These are phyloP conservation scores for Dothideomycetes sp. DNA, from an alignment of 2,329 filamentous ascomycete species.

Conservation along the genomic window DNA sequence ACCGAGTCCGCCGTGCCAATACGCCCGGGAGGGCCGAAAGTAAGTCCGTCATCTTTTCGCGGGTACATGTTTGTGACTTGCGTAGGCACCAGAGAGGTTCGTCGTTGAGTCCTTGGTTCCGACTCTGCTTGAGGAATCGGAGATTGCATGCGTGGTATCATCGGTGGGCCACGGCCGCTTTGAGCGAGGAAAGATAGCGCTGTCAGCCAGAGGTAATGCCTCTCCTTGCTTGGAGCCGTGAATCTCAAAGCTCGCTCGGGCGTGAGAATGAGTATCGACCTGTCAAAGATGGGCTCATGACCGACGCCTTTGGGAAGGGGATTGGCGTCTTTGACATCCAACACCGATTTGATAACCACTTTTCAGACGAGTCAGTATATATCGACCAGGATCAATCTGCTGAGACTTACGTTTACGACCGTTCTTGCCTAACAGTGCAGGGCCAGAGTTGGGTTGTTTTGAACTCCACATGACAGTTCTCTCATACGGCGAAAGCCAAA, in stretches of 20 bases:
- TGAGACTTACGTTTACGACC: constrained; percentile 77
- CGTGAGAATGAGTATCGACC: constrained; percentile 90
- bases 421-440: constrained; percentile 83
- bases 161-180: constrained; percentile 67
- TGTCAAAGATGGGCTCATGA: constrained; percentile 55
- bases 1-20: constrained; percentile 47
- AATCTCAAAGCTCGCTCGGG: constrained; percentile 92
- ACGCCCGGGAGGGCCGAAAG: no score
- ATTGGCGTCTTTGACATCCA: constrained; percentile 94
- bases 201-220: constrained; percentile 91
- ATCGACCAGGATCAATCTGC: constrained; percentile 9
- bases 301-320: constrained; percentile 62
- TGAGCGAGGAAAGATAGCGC: constrained; percentile 91
- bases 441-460: constrained; percentile 85
- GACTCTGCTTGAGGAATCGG: constrained; percentile 10
- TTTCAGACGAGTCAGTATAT: no score
- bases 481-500: constrained; percentile 96
- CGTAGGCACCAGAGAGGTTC: constrained; percentile 23
- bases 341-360: constrained; percentile 92
- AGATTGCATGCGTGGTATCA: constrained; percentile 26
- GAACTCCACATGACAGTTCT: constrained; percentile 95
- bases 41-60: no score
- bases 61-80: constrained; percentile 24
- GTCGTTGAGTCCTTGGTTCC: constrained; percentile 18
- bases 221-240: constrained; percentile 70